These are phyloP conservation scores for Saccharomyces kudriavzevii DNA, from an alignment of 805 yeast species.

Conservation along the genomic window DNA sequence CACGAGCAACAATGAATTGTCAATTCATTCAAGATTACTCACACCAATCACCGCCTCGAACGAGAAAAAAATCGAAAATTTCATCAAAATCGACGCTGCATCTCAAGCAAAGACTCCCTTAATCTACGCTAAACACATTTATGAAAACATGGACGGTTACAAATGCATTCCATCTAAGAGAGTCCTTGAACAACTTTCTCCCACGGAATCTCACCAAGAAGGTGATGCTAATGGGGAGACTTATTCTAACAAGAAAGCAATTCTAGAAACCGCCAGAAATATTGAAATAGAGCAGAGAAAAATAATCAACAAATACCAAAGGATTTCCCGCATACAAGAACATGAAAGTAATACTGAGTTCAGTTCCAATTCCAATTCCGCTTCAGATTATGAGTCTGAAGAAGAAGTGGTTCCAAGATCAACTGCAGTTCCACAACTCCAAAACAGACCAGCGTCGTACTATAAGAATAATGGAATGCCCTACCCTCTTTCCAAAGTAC, in stretches of 20 bases:
- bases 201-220: neutral
- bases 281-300: slow-evolving; percentile 21
- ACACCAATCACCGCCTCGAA: slow-evolving; percentile 5
- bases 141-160: slow-evolving; percentile 23
- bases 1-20: neutral
- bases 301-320: slow-evolving; percentile 9
- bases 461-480: neutral
- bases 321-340: neutral
- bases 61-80: neutral
- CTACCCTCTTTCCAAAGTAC: neutral
- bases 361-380: neutral
- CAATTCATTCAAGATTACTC: slow-evolving; percentile 2
- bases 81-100: neutral
- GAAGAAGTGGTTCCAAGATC: neutral
- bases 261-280: slow-evolving; percentile 16
- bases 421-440: neutral
- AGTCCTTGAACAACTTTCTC: neutral
- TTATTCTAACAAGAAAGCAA: slow-evolving; percentile 3
- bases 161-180: slow-evolving; percentile 24
- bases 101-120: slow-evolving; percentile 21
- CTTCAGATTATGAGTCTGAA: neutral
- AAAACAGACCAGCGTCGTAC: neutral
- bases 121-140: slow-evolving; percentile 26
- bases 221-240: neutral
- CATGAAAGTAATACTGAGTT: neutral